Evolutionary conservation across 768 basidiomycete species (phyloP).

Genomic region (Daedaleopsis sinensis): DNA sequence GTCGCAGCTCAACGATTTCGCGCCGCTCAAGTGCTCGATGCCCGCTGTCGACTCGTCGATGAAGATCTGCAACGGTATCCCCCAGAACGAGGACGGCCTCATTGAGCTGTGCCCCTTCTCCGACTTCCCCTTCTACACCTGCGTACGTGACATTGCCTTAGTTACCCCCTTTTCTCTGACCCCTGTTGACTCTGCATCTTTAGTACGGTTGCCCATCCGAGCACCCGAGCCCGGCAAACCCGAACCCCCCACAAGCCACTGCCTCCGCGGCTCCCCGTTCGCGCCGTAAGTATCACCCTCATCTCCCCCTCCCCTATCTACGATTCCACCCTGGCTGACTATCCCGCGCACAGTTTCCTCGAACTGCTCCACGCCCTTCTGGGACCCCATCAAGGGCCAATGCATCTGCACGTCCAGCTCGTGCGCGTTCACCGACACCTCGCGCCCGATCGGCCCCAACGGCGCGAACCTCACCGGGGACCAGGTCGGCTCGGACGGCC

Average conservation of each 20-base stretch:
- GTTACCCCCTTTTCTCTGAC: not conserved
- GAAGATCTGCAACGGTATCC: constrained; percentile 80
- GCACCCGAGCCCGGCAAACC: constrained; percentile 57
- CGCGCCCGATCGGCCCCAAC: constrained; percentile 71
- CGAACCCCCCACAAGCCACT: constrained; percentile 65
- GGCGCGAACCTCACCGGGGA: constrained; percentile 72
- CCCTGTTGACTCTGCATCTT: constrained; percentile 1
- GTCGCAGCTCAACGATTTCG: constrained; percentile 55
- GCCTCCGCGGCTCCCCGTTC: constrained; percentile 38
- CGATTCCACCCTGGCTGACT: not conserved
- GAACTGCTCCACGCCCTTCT: constrained; percentile 80
- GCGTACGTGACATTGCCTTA: constrained; percentile 47
- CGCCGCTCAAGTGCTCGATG: constrained; percentile 62
- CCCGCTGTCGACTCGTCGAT: constrained; percentile 56
- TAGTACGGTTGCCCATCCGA: constrained; percentile 75
- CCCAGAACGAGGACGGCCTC: constrained; percentile 64
- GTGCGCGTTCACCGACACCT: constrained; percentile 67
- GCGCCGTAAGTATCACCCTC: constrained; percentile 48
- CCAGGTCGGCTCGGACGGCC: constrained; percentile 43
- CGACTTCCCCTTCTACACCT: constrained; percentile 81
- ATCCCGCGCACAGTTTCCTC: constrained; percentile 50
- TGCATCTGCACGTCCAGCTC: constrained; percentile 61
- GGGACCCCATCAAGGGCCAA: constrained; percentile 70
- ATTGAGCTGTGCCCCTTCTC: constrained; percentile 63
- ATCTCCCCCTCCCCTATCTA: not conserved